phyloP scores from a whole-genome alignment of 2,329 filamentous ascomycete species.

The Aspergillus floridensis region DNA sequence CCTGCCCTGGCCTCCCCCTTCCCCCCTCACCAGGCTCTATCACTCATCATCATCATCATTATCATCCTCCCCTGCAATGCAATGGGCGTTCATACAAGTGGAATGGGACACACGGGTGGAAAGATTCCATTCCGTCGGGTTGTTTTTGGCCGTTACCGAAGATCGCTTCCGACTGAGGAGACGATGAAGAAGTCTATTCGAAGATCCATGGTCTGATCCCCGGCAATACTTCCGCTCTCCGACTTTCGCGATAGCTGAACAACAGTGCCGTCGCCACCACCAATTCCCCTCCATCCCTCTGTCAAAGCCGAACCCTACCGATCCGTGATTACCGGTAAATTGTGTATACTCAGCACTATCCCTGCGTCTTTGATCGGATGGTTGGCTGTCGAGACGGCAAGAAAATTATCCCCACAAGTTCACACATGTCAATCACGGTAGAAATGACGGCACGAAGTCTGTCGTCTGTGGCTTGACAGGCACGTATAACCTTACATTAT shows the following conservation, averaged over 20 bases:
- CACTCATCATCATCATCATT: too few relatives aligned
- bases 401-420: neutral
- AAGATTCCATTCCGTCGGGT: neutral
- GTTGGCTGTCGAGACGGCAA: neutral
- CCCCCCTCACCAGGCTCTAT: too few relatives aligned
- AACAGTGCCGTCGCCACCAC: neutral
- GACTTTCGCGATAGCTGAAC: neutral
- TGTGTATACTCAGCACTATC: neutral
- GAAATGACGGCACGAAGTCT: neutral
- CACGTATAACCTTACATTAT: neutral
- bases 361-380: neutral
- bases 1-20: too few relatives aligned
- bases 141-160: neutral
- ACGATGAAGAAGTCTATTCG: conserved; percentile 1
- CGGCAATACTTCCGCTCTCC: conserved; percentile 1
- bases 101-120: neutral
- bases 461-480: neutral
- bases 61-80: neutral
- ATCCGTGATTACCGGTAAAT: neutral
- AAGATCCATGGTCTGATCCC: conserved; percentile 6
- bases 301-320: neutral
- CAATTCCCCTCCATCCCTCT: neutral
- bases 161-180: neutral
- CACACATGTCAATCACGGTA: neutral
- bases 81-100: too few relatives aligned